Base-by-base conservation (phyloP, 1,139 yeast genomes). In the Yueomyces sp. region DNA sequence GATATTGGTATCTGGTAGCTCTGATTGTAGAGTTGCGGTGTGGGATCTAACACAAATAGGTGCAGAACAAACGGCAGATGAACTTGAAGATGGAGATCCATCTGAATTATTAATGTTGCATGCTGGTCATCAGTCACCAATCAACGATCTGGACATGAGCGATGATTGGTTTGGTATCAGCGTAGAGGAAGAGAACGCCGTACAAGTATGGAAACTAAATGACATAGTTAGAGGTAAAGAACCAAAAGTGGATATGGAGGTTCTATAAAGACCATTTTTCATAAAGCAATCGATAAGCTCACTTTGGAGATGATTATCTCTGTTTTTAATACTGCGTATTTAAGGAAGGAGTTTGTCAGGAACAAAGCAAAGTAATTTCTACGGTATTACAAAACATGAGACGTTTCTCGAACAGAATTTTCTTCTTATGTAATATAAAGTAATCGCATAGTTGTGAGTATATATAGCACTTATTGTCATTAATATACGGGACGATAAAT, bases 101-200 rank as follows among this genome's bases (percentile, higher is more conserved):
- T 87, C 91, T 4, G 94, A 83, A 56, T 62, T 82, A 36, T 69
- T 82, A 53, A 80, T 82, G 87, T 80, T 83, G 78, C 94, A 83
- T 54, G 93, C 91, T 35, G 94, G 94, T 19, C 93, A 82, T 55
- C 80, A 85, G 9, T 81, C 86, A 9, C 72, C 81, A 1, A 80
- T 83, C 8, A 77, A 79, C 34, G 94, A 83, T 57, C 68, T 82
- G 51, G 72, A 77, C 39, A 78, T 85, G 72, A 80, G 81, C 54
- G 78, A 81, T 3, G 54, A 55, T 36, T 82, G 89, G 89, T 72
- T 84, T 32, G 55, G 81, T 44, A 85, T 82, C 0, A 73, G 84
- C 29, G 78, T 78, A 32, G 83, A 87, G 11, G 89, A 81, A 55
- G 87, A 82, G 50, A 82, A 82, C 55, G 76, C 80, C 42, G 81